phyloP scores from a whole-genome alignment of 768 basidiomycete genomes.

The Phlebiopsis gigantea region DNA sequence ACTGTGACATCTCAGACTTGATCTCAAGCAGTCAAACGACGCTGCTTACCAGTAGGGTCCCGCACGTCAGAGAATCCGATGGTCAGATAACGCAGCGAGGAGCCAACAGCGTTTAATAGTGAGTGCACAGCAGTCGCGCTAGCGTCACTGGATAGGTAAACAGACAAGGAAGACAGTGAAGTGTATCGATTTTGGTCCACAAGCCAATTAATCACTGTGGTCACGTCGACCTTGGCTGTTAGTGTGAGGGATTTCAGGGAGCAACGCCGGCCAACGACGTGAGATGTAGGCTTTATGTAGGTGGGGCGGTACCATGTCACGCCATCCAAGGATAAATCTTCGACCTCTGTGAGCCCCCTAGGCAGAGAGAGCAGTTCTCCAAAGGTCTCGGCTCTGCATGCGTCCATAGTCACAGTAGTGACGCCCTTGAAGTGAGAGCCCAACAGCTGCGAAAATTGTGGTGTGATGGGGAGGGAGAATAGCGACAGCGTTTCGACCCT shows the following conservation, averaged over 20 bases:
- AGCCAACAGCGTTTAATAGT: slow-evolving; percentile 12
- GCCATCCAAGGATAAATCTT: slow-evolving; percentile 10
- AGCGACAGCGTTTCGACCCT: slow-evolving; percentile 10
- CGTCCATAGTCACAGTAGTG: slow-evolving; percentile 8
- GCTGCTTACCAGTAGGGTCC: slow-evolving; percentile 18
- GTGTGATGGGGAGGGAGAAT: slow-evolving; percentile 8
- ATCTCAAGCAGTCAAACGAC: background rate
- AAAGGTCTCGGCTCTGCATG: slow-evolving; percentile 16
- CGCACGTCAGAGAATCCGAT: slow-evolving; percentile 17
- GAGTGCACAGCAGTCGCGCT: slow-evolving; percentile 13
- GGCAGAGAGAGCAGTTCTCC: slow-evolving; percentile 12
- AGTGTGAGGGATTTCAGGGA: slow-evolving; percentile 12
- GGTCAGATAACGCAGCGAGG: slow-evolving; percentile 11
- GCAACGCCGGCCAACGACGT: background rate
- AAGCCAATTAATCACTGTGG: slow-evolving; percentile 17
- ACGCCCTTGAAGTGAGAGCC: slow-evolving; percentile 6
- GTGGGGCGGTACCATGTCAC: slow-evolving; percentile 14
- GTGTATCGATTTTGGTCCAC: slow-evolving; percentile 2
- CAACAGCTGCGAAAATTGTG: slow-evolving; percentile 6
- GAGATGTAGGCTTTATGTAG: background rate
- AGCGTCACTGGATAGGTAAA: slow-evolving; percentile 11
- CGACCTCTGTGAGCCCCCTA: slow-evolving; percentile 3
- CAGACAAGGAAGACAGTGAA: slow-evolving; percentile 9
- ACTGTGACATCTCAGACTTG: slow-evolving; percentile 5
- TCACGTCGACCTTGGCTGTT: slow-evolving; percentile 14